Evolutionary conservation across 2,329 filamentous ascomycete species (phyloP).

Genomic region (Microsporum audouinii): DNA sequence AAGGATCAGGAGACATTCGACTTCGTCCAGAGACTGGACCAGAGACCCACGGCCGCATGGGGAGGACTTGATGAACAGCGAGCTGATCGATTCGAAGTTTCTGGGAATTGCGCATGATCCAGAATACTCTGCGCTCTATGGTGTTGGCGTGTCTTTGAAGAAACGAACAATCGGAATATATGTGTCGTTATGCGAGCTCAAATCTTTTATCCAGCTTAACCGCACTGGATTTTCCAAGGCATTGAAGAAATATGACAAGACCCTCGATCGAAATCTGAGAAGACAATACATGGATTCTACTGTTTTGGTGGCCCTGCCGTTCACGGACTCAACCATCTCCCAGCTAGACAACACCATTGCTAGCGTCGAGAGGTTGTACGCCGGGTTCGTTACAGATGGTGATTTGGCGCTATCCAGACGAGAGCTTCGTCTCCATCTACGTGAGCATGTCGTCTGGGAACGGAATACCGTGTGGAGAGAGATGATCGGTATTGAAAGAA

Average conservation of each 20-base stretch:
- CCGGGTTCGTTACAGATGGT: constrained; percentile 68
- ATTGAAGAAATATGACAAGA: constrained; percentile 98
- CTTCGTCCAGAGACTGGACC: constrained; percentile 18
- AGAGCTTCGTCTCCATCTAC: constrained; percentile 77
- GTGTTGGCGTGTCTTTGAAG: constrained; percentile 73
- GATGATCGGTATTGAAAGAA: constrained; percentile 94
- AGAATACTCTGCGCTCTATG: constrained; percentile 58
- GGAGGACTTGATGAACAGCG: constrained; percentile 21
- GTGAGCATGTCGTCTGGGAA: constrained; percentile 98
- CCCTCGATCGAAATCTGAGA: constrained; percentile 69
- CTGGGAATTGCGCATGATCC: constrained; percentile 52
- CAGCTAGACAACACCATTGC: constrained; percentile 59
- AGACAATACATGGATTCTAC: constrained; percentile 59
- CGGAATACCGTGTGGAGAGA: constrained; percentile 98
- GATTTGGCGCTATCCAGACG: constrained; percentile 66
- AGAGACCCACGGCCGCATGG: constrained; percentile 21
- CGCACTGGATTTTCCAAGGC: constrained; percentile 94
- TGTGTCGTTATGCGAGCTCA: constrained; percentile 85
- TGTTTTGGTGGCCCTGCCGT: constrained; percentile 72
- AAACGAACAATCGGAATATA: constrained; percentile 80
- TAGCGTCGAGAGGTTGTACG: constrained; percentile 68
- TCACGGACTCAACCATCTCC: constrained; percentile 60
- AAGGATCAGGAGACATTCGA: constrained; percentile 28
- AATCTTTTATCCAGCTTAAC: constrained; percentile 92
- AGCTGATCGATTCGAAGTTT: constrained; percentile 34